Percentiles rank a stretch among this genome's conserved stretches.
These are phyloP conservation scores for Solanum tarapatanum DNA, from an alignment of 257 asterid genomes.

Conservation along the genomic window DNA sequence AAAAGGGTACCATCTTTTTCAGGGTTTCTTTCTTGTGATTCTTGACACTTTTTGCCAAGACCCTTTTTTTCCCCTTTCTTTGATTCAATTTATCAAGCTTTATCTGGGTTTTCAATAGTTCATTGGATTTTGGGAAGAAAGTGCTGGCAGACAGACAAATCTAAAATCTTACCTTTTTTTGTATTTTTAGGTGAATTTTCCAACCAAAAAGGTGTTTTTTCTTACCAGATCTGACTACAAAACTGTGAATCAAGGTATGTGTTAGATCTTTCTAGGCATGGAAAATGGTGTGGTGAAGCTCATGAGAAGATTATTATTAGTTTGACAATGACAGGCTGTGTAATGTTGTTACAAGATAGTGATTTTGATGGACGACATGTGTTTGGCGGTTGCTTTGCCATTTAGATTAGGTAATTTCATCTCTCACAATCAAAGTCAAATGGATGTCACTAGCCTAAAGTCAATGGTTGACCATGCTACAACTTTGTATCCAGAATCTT, in stretches of 20 bases:
- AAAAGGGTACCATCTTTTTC: slow-evolving; percentile 31
- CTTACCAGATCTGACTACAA: slow-evolving; percentile 34
- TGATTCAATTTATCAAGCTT: slow-evolving; percentile 3
- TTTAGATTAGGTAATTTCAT: slow-evolving; percentile 41
- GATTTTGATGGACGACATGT: slow-evolving; percentile 45
- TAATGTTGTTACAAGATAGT: slow-evolving; percentile 21
- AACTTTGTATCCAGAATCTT: slow-evolving; percentile 18
- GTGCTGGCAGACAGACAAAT: slow-evolving; percentile 15
- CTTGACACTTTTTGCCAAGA: slow-evolving; percentile 26
- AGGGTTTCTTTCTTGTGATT: slow-evolving; percentile 61
- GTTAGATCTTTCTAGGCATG: slow-evolving; percentile 21
- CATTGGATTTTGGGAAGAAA: slow-evolving; percentile 24
- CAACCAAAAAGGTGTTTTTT: slow-evolving; percentile 21
- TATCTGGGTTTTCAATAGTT: slow-evolving; percentile 15
- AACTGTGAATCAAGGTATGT: slow-evolving; percentile 1
- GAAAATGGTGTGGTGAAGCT: slow-evolving; percentile 15
- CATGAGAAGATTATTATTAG: slow-evolving; percentile 15
- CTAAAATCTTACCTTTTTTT: not conserved
- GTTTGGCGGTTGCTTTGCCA: slow-evolving; percentile 44
- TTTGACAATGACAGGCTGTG: slow-evolving; percentile 48
- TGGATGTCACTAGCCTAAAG: slow-evolving; percentile 33
- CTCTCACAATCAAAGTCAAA: slow-evolving; percentile 20
- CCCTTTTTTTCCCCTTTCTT: slow-evolving; percentile 8
- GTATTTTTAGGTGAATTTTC: not conserved
- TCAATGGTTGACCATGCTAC: slow-evolving; percentile 28